Percentiles rank a stretch among this genome's conserved stretches.
Evolutionary conservation across 352 stramenopile genomes (phyloP).

Genomic region (Pythium dissotocum): DNA sequence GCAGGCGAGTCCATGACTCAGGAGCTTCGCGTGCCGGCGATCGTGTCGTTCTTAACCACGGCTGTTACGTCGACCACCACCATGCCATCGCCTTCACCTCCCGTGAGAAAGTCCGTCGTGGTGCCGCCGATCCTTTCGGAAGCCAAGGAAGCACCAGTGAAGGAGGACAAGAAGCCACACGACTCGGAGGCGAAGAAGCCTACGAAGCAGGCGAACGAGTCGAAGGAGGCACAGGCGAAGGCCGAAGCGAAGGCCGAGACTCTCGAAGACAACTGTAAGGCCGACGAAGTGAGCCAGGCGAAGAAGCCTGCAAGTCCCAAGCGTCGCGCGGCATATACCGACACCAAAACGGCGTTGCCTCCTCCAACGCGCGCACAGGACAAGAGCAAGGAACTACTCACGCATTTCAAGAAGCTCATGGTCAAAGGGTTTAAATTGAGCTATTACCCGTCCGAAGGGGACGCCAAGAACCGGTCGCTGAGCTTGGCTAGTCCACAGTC

Average conservation of each 20-base stretch:
- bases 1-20: slow-evolving; percentile 5
- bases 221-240: background rate
- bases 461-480: slow-evolving; percentile 50
- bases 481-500: slow-evolving; percentile 39
- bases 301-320: slow-evolving; percentile 15
- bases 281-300: slow-evolving; percentile 1
- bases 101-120: slow-evolving; percentile 3
- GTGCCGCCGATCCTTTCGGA: background rate
- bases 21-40: slow-evolving; percentile 22
- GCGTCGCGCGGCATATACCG: background rate
- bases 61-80: background rate
- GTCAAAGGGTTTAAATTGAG: slow-evolving; percentile 65
- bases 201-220: background rate
- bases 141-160: slow-evolving; percentile 5
- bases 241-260: background rate
- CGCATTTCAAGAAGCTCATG: slow-evolving; percentile 76
- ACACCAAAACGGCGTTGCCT: background rate
- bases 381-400: slow-evolving; percentile 60
- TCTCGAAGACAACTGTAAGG: background rate
- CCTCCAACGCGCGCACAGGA: slow-evolving; percentile 28
- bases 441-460: slow-evolving; percentile 49
- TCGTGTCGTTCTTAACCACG: slow-evolving; percentile 30
- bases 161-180: background rate
- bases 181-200: slow-evolving; percentile 1
- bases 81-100: background rate